Evolutionary conservation across 352 stramenopile genomes (phyloP), one percentile per base, ranked within the genome.

Genomic region (Phytophthora colocasiae): DNA sequence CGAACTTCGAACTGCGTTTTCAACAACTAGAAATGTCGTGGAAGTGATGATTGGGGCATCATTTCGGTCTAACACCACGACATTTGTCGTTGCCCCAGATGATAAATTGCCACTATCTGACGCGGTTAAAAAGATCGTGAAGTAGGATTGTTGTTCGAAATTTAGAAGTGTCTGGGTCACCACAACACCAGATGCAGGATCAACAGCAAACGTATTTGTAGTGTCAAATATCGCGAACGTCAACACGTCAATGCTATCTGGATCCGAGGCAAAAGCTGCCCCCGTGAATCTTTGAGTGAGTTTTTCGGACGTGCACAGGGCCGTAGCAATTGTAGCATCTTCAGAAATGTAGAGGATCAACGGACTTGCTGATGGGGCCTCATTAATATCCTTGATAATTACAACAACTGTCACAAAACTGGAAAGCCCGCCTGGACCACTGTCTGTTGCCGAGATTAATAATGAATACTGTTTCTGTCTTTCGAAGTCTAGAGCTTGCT

Each of bases 401-500:
- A 75, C 47, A 2, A 14, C 40, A 12, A 69, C 57, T 7, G 55
- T 56, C 14, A 36, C 32, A 40, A 65, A 75, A 14, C 12, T 40
- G 2, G 15, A 46, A 27, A 75, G 58, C 17, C 52, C 31, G 19
- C 41, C 54, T 24, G 40, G 9, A 1, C 31, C 53, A 7, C 47
- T 71, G 32, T 75, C 62, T 3, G 45, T 68, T 32, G 57, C 67
- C 36, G 48, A 29, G 17, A 75, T 39, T 22, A 66, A 9, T 11
- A 75, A 24, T 2, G n/a, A 62, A 39, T 71, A 90, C 0, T 17
- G 29, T 11, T 24, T 24, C 38, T 77, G 73, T 4, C 57, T 49
- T 46, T 90, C 81, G 66, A 70, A 88, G 63, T 90, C 74, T 0
- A 90, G 65, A 2, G 68, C 66, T n/a, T 38, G 26, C 1, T 49